Base-by-base conservation (phyloP, 495 filamentous ascomycete genomes). In the Amorphotheca resinae region DNA sequence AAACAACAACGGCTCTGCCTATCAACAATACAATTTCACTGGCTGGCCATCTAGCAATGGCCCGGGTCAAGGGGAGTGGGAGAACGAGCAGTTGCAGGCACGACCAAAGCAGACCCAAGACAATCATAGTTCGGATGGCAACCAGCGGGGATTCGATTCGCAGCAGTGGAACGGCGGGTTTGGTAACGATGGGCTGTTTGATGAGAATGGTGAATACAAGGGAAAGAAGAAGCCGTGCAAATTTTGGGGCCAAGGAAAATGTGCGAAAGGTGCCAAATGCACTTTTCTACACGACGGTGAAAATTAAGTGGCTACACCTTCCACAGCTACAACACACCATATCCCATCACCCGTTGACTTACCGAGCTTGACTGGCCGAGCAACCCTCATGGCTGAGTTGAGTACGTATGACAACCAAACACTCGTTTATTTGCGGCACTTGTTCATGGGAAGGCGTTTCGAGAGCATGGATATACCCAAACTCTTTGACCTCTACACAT, bases 191-290 rank as follows among this genome's bases (percentile, higher is more conserved):
- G 12, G 30, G 1, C 44, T 33, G 4, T 51, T 54, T 41, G 50
- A 51, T 16, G 44, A 50, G 15, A 45, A 44, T 28, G 50, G 50
- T 21, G 54, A 49, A 42, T 55, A 48, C 37, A 55, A 55, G 44
- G 34, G 40, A 43, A 56, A 51, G 11, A 73, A 72, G 9, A 71
- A 72, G 53, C 70, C 82, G 12, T 95, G 87, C 62, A 74, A 70
- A 37, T 93, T 86, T 61, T 95, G 71, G 68, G 65, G 71, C 4
- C 72, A 82, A 44, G 86, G 86, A 12, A 79, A 79, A 58, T 95
- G 87, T 61, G 67, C 69, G 14, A 91, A 93, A 60, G 87, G 87
- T 3, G 80, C 82, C 14, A 79, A 80, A 25, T 95, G 87, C 59
- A 91, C 84, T 1, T 95, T 77, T 62, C 68, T 82, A 33, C 87